Conservation (phyloP, 345 rosid genomes). For the Diplotaxis tenuifolia region DNA sequence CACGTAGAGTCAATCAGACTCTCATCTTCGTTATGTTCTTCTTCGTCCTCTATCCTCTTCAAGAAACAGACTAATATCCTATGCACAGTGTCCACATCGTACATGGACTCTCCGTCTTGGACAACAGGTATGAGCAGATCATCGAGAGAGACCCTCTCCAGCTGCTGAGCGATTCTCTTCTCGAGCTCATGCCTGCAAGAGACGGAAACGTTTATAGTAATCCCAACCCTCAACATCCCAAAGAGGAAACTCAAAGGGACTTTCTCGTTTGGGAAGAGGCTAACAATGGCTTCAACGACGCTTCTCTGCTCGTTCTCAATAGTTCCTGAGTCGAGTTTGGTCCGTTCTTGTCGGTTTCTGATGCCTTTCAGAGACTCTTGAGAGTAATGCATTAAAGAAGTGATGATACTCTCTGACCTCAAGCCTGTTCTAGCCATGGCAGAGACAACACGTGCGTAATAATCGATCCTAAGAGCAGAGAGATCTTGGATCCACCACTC, state of each 20-base stretch:
- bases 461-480: constrained; percentile 54
- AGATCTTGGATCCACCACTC: constrained; percentile 91
- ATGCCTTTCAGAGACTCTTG: constrained; percentile 59
- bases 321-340: constrained; percentile 26
- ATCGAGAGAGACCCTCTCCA: constrained; percentile 66
- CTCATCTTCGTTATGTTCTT: constrained; percentile 39
- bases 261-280: constrained; percentile 58
- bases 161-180: constrained; percentile 52
- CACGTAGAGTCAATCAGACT: constrained; percentile 52
- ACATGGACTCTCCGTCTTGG: constrained; percentile 59
- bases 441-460: constrained; percentile 53
- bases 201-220: constrained; percentile 47
- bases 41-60: constrained; percentile 54
- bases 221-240: constrained; percentile 72
- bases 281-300: constrained; percentile 63
- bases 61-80: constrained; percentile 62
- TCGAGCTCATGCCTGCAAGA: constrained; percentile 73
- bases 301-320: constrained; percentile 46
- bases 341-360: constrained; percentile 52
- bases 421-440: constrained; percentile 66
- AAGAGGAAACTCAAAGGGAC: constrained; percentile 69
- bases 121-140: constrained; percentile 82
- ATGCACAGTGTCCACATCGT: constrained; percentile 74
- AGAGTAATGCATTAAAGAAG: constrained; percentile 78
- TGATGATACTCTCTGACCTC: constrained; percentile 51